Base-by-base conservation (phyloP, 106 monocot species). In the Dioscorea zingiberensis region DNA sequence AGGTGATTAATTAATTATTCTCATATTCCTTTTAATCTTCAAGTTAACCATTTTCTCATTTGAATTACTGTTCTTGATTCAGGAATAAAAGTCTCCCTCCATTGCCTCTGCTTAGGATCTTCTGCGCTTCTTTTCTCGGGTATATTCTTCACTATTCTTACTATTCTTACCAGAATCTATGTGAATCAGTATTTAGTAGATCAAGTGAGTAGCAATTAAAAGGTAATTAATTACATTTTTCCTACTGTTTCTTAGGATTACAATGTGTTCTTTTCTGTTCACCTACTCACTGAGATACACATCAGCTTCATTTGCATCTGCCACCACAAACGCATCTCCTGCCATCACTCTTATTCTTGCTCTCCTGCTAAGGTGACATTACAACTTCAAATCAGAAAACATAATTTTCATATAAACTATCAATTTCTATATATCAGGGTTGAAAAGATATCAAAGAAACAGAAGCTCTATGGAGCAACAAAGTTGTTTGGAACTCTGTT, bases 231-330 rank as follows among this genome's bases (percentile, higher is more conserved):
- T 38, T 38, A 10, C 10, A 0, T 38, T 38, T 38, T 38, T 38
- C 10, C 38, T 38, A 10, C 1, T 38, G 38, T 38, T 38, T 38
- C 1, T 38, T 21, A 56, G 56, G 21, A 21, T 21, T 24, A 56
- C 56, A 2, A 7, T 56, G 56, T 1, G 56, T 21, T 22, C 56
- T 3, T 56, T 56, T 23, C 23, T 56, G 56, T 56, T 7, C 23
- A 21, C 56, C 23, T 21, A 22, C 3, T 56, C 56, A 11, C 56
- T 56, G 12, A 56, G 23, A 23, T 56, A 56, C 22, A 56, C 56
- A 56, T 56, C 56, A 22, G 56, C 56, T 12, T 22, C 56, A 25
- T 56, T 56, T 56, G 56, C 56, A 56, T 21, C 56, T 22, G 56
- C 56, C 23, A 4, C 22, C 4, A 22, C 56, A 24, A 56, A 56